Percentiles rank a stretch among this genome's conserved stretches.
phyloP scores from a whole-genome alignment of 1,284 basidiomycete genomes.

The Anthracocystis walkeri region DNA sequence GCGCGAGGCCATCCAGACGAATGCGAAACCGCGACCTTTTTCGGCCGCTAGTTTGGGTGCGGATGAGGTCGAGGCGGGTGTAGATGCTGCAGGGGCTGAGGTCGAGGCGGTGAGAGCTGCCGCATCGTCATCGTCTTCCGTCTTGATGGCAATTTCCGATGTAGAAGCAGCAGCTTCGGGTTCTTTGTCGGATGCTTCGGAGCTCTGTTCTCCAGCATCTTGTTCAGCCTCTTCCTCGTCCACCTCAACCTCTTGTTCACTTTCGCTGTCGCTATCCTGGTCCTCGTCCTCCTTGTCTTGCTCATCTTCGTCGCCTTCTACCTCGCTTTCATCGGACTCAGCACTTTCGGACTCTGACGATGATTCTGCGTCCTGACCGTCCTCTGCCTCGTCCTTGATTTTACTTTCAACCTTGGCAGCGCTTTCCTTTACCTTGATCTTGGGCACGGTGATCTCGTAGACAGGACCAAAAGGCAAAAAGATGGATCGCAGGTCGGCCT shows the following conservation, averaged over 20 bases:
- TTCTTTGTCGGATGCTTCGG: neutral
- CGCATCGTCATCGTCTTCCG: slow-evolving; percentile 37
- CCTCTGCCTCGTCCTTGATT: slow-evolving; percentile 36
- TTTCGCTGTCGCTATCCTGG: slow-evolving; percentile 70
- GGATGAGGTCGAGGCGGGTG: slow-evolving; percentile 1
- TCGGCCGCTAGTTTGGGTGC: slow-evolving; percentile 75
- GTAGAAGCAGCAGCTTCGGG: slow-evolving; percentile 76
- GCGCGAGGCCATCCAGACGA: slow-evolving; percentile 91
- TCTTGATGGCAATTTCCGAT: slow-evolving; percentile 71
- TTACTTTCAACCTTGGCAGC: slow-evolving; percentile 47
- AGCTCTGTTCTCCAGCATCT: neutral
- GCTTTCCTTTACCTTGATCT: slow-evolving; percentile 31
- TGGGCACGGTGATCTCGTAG: slow-evolving; percentile 84
- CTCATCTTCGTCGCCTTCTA: slow-evolving; percentile 21
- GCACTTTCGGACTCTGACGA: slow-evolving; percentile 10
- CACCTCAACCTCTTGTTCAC: slow-evolving; percentile 72
- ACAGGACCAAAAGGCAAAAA: slow-evolving; percentile 92
- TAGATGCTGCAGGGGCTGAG: slow-evolving; percentile 3
- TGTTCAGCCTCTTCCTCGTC: slow-evolving; percentile 13
- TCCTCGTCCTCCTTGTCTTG: slow-evolving; percentile 36
- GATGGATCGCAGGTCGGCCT: slow-evolving; percentile 85
- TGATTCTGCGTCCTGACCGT: slow-evolving; percentile 16
- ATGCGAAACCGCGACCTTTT: slow-evolving; percentile 87
- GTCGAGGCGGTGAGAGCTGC: slow-evolving; percentile 1
- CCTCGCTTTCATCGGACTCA: slow-evolving; percentile 19